Base-by-base conservation (phyloP, 2,329 filamentous ascomycete species). In the Fusarium anthophilum region DNA sequence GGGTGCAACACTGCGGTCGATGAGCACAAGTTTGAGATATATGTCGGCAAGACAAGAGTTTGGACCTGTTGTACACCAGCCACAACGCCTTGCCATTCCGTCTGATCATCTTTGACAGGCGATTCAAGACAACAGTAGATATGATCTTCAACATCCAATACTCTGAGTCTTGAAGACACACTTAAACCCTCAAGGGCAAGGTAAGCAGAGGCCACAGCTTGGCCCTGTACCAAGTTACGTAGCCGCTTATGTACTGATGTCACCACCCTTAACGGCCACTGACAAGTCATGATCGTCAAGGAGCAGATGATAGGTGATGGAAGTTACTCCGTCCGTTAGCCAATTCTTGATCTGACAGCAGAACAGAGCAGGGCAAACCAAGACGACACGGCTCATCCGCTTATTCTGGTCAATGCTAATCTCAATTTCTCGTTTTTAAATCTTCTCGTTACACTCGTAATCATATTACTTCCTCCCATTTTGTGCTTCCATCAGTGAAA, bases 321-420 rank as follows among this genome's bases (percentile, higher is more conserved):
- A 41, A 30, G 32, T 1, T 35, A 35, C 32, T 35, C 32, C 18
- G 37, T n/a, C 37, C 20, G 22, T 37, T 51, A 41, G 50, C 24
- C 30, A 56, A 64, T 64, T 66, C 63, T 69, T 72, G 71, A 72
- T 74, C 71, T 74, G 71, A 74, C 63, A 44, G 51, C 55, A 48
- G 51, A 65, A 45, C 37, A 35, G 30, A 51, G 30, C 48, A 51
- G n/a, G 32, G 30, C 22, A 51, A 26, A 26, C n/a, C 30, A 44
- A 28, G 28, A 53, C 35, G 51, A 54, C 14, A n/a, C 38, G 32
- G n/a, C 24, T 50, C 44, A 48, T 66, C 55, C 41, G 43, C 66
- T 73, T 35, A 66, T 51, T 38, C 26, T 35, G 13, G 22, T 59
- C 32, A 53, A 53, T 65, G 50, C 20, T 11, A 17, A 35, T 41